Percentiles rank a stretch among this genome's conserved stretches.
Conservation (phyloP, 2,329 filamentous ascomycete genomes). For the Ophiobolus disseminans region DNA sequence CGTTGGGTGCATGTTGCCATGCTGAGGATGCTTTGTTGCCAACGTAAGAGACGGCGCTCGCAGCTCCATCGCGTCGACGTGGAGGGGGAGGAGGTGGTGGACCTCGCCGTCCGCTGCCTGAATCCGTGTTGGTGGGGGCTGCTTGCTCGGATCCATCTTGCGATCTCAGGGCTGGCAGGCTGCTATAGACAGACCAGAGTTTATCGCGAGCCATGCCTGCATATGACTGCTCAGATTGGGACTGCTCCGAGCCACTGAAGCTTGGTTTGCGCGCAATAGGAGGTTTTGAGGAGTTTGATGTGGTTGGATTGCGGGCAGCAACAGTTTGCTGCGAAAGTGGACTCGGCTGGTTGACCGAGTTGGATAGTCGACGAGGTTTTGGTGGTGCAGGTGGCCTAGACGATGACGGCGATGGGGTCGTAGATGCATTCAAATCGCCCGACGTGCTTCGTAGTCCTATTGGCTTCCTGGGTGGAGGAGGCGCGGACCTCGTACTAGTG, state of each 20-base stretch:
- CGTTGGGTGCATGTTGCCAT: conserved; percentile 43
- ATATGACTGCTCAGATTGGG: conserved; percentile 41
- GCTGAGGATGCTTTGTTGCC: conserved; percentile 45
- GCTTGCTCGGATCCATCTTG: conserved; percentile 21
- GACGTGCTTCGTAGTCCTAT: conserved; percentile 50
- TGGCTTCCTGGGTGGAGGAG: conserved; percentile 43
- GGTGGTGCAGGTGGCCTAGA: conserved; percentile 44
- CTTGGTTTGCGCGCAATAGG: conserved; percentile 33
- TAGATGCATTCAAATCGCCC: conserved; percentile 26
- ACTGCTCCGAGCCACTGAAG: conserved; percentile 24
- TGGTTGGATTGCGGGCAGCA: conserved; percentile 28
- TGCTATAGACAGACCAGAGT: conserved; percentile 50
- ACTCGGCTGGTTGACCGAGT: conserved; percentile 33
- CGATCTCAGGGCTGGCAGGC: conserved; percentile 45
- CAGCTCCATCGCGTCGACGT: conserved; percentile 47
- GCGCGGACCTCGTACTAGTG: conserved; percentile 39
- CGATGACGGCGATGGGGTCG: conserved; percentile 21
- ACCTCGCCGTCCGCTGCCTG: conserved; percentile 18
- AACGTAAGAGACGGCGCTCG: conserved; percentile 48
- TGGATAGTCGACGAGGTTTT: conserved; percentile 40
- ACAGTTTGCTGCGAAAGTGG: conserved; percentile 36
- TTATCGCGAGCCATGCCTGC: conserved; percentile 49
- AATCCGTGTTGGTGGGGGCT: conserved; percentile 16
- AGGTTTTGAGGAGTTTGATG: conserved; percentile 45
- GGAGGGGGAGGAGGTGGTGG: conserved; percentile 47